Conservation (phyloP, 2,329 filamentous ascomycete species). For the Camptophora hylomeconis region DNA sequence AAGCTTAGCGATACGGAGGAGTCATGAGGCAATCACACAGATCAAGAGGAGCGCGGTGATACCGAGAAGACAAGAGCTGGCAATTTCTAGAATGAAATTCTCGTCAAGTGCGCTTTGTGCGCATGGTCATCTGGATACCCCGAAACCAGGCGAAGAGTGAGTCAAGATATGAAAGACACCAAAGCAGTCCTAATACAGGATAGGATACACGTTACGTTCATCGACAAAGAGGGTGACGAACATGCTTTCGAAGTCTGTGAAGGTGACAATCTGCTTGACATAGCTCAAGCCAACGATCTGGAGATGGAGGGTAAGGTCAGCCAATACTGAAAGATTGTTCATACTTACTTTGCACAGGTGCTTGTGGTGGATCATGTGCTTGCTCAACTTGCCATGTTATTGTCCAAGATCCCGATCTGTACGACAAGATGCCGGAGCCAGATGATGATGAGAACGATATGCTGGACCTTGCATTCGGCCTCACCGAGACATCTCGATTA, state of each 20-base stretch:
- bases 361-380: constrained; percentile 86
- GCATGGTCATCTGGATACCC: constrained; percentile 72
- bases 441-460: constrained; percentile 79
- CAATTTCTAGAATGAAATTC: too few relatives aligned
- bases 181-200: constrained; percentile 6
- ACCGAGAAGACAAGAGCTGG: too few relatives aligned
- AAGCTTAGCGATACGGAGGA: too few relatives aligned
- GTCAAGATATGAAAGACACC: constrained; percentile 28
- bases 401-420: constrained; percentile 58
- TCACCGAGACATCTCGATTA: constrained; percentile 72
- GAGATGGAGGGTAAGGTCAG: constrained; percentile 71
- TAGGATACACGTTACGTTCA: constrained; percentile 78
- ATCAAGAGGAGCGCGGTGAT: too few relatives aligned
- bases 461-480: constrained; percentile 78
- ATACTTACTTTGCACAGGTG: constrained; percentile 37
- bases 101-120: too few relatives aligned
- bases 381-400: constrained; percentile 92
- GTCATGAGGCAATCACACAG: too few relatives aligned
- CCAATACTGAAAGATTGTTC: constrained; percentile 3
- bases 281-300: constrained; percentile 85
- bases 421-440: constrained; percentile 65
- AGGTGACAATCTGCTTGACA: constrained; percentile 88
- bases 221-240: constrained; percentile 74
- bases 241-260: constrained; percentile 67
- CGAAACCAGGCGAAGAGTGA: constrained; percentile 86